These are phyloP conservation scores for Rhododendron griersonianum DNA, from an alignment of 148 eudicot genomes.

Conservation along the genomic window DNA sequence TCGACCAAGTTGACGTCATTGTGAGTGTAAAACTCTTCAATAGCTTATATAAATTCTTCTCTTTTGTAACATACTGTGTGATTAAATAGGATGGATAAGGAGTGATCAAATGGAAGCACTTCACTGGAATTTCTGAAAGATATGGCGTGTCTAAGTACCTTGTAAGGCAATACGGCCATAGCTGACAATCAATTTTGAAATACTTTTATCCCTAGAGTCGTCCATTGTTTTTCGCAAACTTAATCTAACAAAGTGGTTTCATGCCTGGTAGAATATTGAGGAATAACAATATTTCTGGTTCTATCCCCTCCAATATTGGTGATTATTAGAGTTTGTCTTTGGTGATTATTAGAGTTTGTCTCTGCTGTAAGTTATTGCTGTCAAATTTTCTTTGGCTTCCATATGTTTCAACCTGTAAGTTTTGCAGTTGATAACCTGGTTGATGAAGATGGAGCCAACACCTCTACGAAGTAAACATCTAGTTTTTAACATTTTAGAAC, in stretches of 20 bases:
- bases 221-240: neutral
- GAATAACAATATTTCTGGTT: constrained; percentile 67
- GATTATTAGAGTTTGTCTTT: constrained; percentile 32
- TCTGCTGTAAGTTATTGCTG: constrained; percentile 53
- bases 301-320: constrained; percentile 58
- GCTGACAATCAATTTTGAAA: neutral
- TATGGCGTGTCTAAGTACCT: constrained; percentile 37
- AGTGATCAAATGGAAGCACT: constrained; percentile 61
- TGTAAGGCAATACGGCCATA: constrained; percentile 38
- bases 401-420: neutral
- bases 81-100: constrained; percentile 46
- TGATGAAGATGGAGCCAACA: neutral
- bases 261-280: constrained; percentile 46
- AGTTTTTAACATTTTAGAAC: neutral
- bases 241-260: neutral
- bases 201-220: neutral
- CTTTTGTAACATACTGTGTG: neutral
- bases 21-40: constrained; percentile 30
- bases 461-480: neutral
- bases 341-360: constrained; percentile 36
- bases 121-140: constrained; percentile 49
- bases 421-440: neutral
- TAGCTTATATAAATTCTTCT: neutral
- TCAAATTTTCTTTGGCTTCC: neutral
- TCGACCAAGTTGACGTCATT: constrained; percentile 42